Base-by-base conservation (phyloP, 169 alveolate genomes). In the Plasmodium billcollinsi region DNA sequence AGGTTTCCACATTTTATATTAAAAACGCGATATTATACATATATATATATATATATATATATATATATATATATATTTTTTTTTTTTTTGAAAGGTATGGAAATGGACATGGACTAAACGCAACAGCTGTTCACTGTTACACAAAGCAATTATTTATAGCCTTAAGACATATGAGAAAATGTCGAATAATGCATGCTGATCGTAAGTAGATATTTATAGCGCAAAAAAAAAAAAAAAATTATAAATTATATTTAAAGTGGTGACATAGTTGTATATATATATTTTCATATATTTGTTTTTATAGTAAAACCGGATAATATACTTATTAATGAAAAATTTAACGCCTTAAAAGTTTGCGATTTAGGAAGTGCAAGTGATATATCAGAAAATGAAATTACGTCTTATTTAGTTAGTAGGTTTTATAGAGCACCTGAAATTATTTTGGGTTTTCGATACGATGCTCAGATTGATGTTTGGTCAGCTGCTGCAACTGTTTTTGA, bases 341-440 rank as follows among this genome's bases (percentile, higher is more conserved):
- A 93, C 80, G 94, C 93, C 52, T 63, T 98, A 21, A 97, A 97
- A 93, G 96, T 99, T n/a, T 96, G 99, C 88, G 99, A 99, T 90
- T 96, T 99, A 74, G 99, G 99, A 58, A 97, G 98, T 69, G 98
- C 99, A 39, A 88, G 97, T 65, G 95, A 95, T 70, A 93, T 94
- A 52, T 95, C 96, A 15, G 99, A 98, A 90, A 96, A 94, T 61
- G 95, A 95, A 21, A 93, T 98, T 59, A 96, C 98, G 9, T 97
- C 99, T 58, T 96, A 98, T 89, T 93, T 99, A 52, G 99, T 96
- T 58, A 96, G 99, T 89, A 73, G 99, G 43, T 98, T 94, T 92
- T 99, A 99, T 93, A 96, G 99, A 72, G 99, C 99, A 0, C 99
- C 99, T 7, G 99, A 99, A 94, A 97, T 99, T 61, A 96, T 98